Percentiles rank a stretch among this genome's conserved stretches.
phyloP scores from a whole-genome alignment of 495 filamentous ascomycete genomes.

The Amniculicola lignicola region DNA sequence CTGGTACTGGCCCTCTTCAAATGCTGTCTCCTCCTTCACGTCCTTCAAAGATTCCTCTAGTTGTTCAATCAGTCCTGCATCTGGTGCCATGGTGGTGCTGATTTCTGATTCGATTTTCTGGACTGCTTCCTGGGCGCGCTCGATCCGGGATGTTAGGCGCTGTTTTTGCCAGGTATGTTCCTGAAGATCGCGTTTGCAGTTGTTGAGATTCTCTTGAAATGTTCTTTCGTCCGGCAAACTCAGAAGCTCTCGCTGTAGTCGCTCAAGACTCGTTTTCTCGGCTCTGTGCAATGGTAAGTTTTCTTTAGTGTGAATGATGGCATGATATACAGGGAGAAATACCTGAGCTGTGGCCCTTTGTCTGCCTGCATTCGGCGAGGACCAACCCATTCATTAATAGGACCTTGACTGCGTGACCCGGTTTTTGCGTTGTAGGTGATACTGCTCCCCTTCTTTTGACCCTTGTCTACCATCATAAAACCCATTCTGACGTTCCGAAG shows the following conservation, averaged over 20 bases:
- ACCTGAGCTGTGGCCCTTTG: slow-evolving; percentile 54
- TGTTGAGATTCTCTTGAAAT: slow-evolving; percentile 4
- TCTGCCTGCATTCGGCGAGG: slow-evolving; percentile 79
- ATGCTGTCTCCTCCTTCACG: slow-evolving; percentile 48
- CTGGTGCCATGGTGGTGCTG: slow-evolving; percentile 55
- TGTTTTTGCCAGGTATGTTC: slow-evolving; percentile 47
- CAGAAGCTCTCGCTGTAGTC: slow-evolving; percentile 35
- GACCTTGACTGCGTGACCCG: slow-evolving; percentile 38
- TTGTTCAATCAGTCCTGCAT: slow-evolving; percentile 60
- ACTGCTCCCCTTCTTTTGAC: slow-evolving; percentile 53
- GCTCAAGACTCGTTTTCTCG: slow-evolving; percentile 40
- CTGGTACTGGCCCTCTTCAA: slow-evolving; percentile 49
- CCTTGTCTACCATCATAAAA: slow-evolving; percentile 58
- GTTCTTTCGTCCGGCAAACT: not conserved
- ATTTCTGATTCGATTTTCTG: slow-evolving; percentile 59
- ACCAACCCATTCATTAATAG: slow-evolving; percentile 51
- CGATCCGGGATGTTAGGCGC: slow-evolving; percentile 53
- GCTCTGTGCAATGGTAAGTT: slow-evolving; percentile 18
- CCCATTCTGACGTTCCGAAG: slow-evolving; percentile 71
- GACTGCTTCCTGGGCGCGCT: slow-evolving; percentile 56
- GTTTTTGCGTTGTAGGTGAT: slow-evolving; percentile 36
- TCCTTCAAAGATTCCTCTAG: slow-evolving; percentile 55
- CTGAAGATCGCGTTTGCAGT: slow-evolving; percentile 46
- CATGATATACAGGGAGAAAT: not conserved
- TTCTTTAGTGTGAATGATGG: not conserved